Percentiles rank a stretch among this genome's conserved stretches.
These are phyloP conservation scores for Suillus cothurnatus DNA, from an alignment of 768 basidiomycete species.

Conservation along the genomic window DNA sequence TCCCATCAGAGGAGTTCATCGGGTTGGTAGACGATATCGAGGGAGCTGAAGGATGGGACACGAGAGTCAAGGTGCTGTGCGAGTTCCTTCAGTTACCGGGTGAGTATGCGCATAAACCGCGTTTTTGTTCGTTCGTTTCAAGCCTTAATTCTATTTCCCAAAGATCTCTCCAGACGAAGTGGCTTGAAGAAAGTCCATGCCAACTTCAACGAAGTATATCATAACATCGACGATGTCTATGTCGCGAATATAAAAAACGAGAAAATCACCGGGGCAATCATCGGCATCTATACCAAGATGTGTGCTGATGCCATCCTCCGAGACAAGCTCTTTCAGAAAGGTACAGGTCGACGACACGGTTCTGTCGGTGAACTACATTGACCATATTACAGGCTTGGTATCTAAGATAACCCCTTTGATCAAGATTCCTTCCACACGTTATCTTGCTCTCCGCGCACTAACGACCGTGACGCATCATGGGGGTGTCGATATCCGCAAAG, in stretches of 20 bases:
- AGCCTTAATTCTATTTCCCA: constrained; percentile 7
- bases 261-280: constrained; percentile 55
- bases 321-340: constrained; percentile 59
- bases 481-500: constrained; percentile 47
- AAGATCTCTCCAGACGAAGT: constrained; percentile 57
- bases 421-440: constrained; percentile 47
- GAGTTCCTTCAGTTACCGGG: constrained; percentile 56
- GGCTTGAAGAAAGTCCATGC: constrained; percentile 66
- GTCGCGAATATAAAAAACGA: constrained; percentile 43
- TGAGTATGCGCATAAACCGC: constrained; percentile 25
- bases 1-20: constrained; percentile 9
- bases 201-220: constrained; percentile 55
- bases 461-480: constrained; percentile 65
- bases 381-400: constrained; percentile 46
- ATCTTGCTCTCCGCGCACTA: constrained; percentile 56
- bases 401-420: constrained; percentile 59
- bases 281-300: constrained; percentile 67
- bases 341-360: constrained; percentile 31
- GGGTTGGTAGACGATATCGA: constrained; percentile 43
- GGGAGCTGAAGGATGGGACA: constrained; percentile 50
- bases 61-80: constrained; percentile 50
- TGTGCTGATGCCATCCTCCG: constrained; percentile 60
- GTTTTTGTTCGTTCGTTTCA: neutral
- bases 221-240: constrained; percentile 52
- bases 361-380: constrained; percentile 2